Evolutionary conservation across 495 filamentous ascomycete genomes (phyloP), one percentile per base, ranked within the genome.

Genomic region (Aspergillus affinis): DNA sequence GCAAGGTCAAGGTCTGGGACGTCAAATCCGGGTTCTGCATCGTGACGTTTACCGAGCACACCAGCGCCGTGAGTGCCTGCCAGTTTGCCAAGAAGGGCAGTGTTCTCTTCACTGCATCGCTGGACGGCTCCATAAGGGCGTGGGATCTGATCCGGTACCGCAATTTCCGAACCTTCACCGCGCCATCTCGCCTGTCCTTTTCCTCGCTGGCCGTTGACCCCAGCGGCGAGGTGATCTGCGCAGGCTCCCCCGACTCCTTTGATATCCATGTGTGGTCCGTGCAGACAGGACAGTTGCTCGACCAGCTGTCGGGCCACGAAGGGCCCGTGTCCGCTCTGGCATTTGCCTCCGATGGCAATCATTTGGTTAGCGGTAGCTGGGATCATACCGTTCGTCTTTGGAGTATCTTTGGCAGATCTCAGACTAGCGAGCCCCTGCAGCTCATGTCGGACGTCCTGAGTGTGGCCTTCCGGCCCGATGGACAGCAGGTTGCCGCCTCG

Each of bases 1-100:
- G 94, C 32, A 98, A 97, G 74, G 88, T 98, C 72, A 98, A 98
- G 72, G 89, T 98, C 32, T 98, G 94, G 94, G 94, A 98, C 67
- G 86, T 92, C 53, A 89, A 89, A 59, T 96, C 94, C 8, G 94
- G 94, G 8, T 98, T 98, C 78, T 98, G 94, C 68, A 90, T 97
- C 57, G 92, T 97, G 15, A 98, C 94, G 0, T 98, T 98, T 63
- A 97, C 93, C 2, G 94, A 98, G 72, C 94, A 98, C 75, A 91
- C 90, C 0, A 92, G 91, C 61, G 92, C 91, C 54, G 91, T 98
- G 20, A 97, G 93, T n/a, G 92, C 91, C 7, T 96, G 92, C 70
- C 86, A 97, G 65, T 97, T 97, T 71, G 87, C 94, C 4, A 95
- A 93, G 75, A 88, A 90, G 70, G 94, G 94, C 58, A 97, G 89